Evolutionary conservation across 768 basidiomycete species (phyloP), one percentile per base, ranked within the genome.

Genomic region (Chalciporus pseudorubinellus): DNA sequence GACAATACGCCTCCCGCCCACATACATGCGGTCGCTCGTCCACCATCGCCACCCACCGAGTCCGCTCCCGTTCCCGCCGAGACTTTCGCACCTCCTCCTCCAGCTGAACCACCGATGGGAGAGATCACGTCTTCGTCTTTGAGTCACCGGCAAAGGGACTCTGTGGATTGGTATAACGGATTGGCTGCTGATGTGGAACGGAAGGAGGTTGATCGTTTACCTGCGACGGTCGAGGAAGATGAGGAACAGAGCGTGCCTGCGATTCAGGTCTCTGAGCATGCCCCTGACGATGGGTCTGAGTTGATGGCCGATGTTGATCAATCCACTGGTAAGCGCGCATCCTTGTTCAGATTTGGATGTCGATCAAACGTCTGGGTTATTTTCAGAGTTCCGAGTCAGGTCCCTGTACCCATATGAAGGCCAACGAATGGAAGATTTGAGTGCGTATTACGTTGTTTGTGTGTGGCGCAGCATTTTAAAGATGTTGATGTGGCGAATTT

Each of bases 91-190:
- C 58, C 70, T 20, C 55, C 64, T 31, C 52, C 50, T 22, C 53
- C 60, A 9, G 51, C 57, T 12, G 59, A 64, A 33, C 52, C 55
- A 8, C 55, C 60, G 12, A 59, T 24, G 38, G 52, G 33, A 19
- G 53, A 47, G 57, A 36, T 16, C 50, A 39, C 44, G 49, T 34
- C 34, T 3, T 31, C 10, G 31, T 67, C 59, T 29, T 50, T 57
- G 33, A 56, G 64, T 33, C 70, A 77, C 29, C 77, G 70, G 48
- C 80, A 87, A 60, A 75, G 84, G 52, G 87, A 93, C 67, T 87
- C 85, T 7, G 87, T 95, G 4, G 94, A 92, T 61, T 98, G 95
- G 95, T 93, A 91, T 64, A 80, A 84, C 45, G 87, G 86, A 28
- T 76, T 95, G 12, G 93, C 95, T 12, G 88, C 87, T 34, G 65